phyloP scores from a whole-genome alignment of 495 filamentous ascomycete genomes.

The Immersiella caudata region DNA sequence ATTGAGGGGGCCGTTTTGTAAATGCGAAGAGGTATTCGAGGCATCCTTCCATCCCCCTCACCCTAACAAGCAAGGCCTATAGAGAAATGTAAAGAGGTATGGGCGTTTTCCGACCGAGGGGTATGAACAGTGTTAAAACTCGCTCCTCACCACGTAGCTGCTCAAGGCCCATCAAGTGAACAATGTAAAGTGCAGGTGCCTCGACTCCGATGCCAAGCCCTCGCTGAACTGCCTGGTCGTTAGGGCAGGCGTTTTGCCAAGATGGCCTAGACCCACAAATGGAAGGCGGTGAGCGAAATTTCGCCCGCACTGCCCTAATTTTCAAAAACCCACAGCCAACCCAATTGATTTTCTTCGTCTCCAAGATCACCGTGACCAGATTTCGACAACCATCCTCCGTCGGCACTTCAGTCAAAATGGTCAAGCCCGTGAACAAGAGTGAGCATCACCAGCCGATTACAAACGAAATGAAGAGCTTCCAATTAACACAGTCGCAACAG shows the following conservation, averaged over 20 bases:
- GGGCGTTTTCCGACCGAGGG: too few relatives aligned
- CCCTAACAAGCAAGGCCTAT: too few relatives aligned
- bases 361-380: slow-evolving; percentile 39
- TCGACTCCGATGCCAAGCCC: background rate
- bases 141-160: too few relatives aligned
- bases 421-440: slow-evolving; percentile 38
- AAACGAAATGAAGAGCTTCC: background rate
- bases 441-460: slow-evolving; percentile 14
- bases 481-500: slow-evolving; percentile 36
- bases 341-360: slow-evolving; percentile 23
- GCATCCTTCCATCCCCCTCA: too few relatives aligned
- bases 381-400: slow-evolving; percentile 35
- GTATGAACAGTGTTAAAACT: too few relatives aligned
- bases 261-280: slow-evolving; percentile 2
- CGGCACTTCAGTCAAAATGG: slow-evolving; percentile 42
- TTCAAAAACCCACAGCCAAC: slow-evolving; percentile 27
- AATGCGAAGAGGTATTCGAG: too few relatives aligned
- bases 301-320: slow-evolving; percentile 26
- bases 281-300: slow-evolving; percentile 28
- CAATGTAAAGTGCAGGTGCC: too few relatives aligned
- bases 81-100: too few relatives aligned
- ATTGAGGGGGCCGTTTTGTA: too few relatives aligned
- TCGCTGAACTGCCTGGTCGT: background rate
- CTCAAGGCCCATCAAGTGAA: too few relatives aligned
- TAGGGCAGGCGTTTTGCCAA: background rate